Evolutionary conservation across 805 yeast genomes (phyloP).

Genomic region (Lachancea kluyveri): DNA sequence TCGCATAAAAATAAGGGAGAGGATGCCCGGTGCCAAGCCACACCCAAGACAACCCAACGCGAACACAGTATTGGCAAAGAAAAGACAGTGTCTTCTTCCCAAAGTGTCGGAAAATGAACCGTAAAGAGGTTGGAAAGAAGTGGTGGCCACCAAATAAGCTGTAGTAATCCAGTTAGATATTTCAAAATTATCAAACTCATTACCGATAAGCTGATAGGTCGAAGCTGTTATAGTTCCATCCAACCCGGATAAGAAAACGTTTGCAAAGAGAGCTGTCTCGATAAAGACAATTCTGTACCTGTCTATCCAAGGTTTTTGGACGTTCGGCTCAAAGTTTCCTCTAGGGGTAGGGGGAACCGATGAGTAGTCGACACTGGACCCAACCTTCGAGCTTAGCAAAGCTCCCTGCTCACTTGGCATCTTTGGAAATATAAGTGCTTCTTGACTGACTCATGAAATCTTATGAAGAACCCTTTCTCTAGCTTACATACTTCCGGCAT

Average conservation of each 20-base stretch:
- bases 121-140: constrained; percentile 69
- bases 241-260: constrained; percentile 46
- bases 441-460: no score
- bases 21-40: constrained; percentile 35
- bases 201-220: constrained; percentile 51
- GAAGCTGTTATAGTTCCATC: constrained; percentile 60
- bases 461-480: no score
- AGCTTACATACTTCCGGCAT: no score
- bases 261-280: constrained; percentile 39
- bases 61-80: constrained; percentile 40
- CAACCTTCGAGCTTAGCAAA: no score
- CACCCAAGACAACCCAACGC: constrained; percentile 41
- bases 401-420: no score
- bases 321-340: no score
- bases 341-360: no score
- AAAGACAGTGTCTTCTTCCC: constrained; percentile 44
- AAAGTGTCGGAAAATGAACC: constrained; percentile 65
- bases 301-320: constrained; percentile 5
- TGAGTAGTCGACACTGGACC: no score
- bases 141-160: constrained; percentile 58
- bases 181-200: constrained; percentile 47
- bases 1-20: constrained; percentile 42
- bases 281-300: constrained; percentile 3
- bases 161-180: constrained; percentile 67
- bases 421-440: no score